Evolutionary conservation across 169 alveolate species (phyloP).

Genomic region (Cryptosporidium baileyi): DNA sequence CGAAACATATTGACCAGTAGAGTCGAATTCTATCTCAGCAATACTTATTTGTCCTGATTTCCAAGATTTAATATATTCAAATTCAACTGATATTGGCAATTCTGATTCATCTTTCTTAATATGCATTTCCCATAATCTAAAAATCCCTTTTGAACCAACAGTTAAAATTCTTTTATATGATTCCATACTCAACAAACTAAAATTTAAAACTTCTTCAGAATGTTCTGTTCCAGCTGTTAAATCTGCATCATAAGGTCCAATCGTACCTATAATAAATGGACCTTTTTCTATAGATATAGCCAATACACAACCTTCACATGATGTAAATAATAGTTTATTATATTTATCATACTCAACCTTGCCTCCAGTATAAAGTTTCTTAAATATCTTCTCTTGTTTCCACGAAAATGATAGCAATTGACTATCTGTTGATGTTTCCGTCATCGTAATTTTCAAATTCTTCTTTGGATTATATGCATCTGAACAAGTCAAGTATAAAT

Average conservation of each 20-base stretch:
- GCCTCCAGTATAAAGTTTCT: slow-evolving; percentile 52
- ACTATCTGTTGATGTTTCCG: not conserved
- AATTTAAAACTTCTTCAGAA: slow-evolving; percentile 31
- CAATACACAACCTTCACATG: slow-evolving; percentile 60
- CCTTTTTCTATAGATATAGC: slow-evolving; percentile 31
- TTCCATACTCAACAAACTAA: not conserved
- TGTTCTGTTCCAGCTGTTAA: slow-evolving; percentile 19
- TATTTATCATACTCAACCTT: slow-evolving; percentile 21
- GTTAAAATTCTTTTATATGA: not conserved
- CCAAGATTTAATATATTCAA: slow-evolving; percentile 49
- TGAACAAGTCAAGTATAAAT: not conserved
- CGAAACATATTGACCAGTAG: slow-evolving; percentile 54
- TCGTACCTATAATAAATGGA: slow-evolving; percentile 24
- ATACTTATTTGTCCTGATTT: slow-evolving; percentile 26
- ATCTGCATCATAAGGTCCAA: slow-evolving; percentile 54
- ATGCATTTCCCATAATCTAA: slow-evolving; percentile 40
- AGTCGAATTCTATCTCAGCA: slow-evolving; percentile 35
- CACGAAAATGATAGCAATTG: slow-evolving; percentile 53
- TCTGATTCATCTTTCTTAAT: not conserved
- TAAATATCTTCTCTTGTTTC: slow-evolving; percentile 24
- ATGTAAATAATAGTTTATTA: not conserved
- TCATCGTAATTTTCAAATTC: not conserved
- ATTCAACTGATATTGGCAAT: not conserved
- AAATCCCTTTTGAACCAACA: slow-evolving; percentile 44
- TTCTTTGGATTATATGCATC: not conserved